phyloP scores from a whole-genome alignment of 176 grass and related monocot species.

The Musa beccarii region DNA sequence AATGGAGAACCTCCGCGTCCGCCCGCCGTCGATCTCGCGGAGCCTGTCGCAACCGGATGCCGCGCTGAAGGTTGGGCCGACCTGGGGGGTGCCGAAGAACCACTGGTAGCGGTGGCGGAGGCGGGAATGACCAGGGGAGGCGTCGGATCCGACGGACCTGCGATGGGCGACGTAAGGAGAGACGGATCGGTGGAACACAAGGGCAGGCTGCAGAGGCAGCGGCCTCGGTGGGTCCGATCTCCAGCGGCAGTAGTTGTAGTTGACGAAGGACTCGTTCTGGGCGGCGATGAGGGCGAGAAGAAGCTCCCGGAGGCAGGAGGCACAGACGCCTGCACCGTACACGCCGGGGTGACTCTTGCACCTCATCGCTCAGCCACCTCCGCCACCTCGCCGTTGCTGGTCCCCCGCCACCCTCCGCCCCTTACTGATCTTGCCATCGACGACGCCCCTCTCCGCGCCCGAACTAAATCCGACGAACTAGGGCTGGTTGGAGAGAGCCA shows the following conservation, averaged over 20 bases:
- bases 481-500: neutral
- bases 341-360: constrained; percentile 67
- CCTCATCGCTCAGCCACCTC: constrained; percentile 43
- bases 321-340: constrained; percentile 63
- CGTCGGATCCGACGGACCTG: constrained; percentile 7
- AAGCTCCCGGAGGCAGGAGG: constrained; percentile 80
- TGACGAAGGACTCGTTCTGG: constrained; percentile 27
- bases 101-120: neutral
- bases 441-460: neutral
- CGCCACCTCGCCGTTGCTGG: neutral
- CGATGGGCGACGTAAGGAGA: constrained; percentile 3
- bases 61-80: constrained; percentile 39
- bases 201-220: neutral
- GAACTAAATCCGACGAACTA: neutral
- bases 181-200: neutral
- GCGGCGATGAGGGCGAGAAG: constrained; percentile 54
- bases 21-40: constrained; percentile 13
- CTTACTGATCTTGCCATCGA: neutral
- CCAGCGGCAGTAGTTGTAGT: neutral
- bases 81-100: constrained; percentile 46
- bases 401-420: neutral
- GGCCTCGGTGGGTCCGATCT: neutral
- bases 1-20: constrained; percentile 49
- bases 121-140: constrained; percentile 7
- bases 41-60: constrained; percentile 44